Conservation (phyloP, 2,329 filamentous ascomycete species). For the Xenoacremonium recifei region DNA sequence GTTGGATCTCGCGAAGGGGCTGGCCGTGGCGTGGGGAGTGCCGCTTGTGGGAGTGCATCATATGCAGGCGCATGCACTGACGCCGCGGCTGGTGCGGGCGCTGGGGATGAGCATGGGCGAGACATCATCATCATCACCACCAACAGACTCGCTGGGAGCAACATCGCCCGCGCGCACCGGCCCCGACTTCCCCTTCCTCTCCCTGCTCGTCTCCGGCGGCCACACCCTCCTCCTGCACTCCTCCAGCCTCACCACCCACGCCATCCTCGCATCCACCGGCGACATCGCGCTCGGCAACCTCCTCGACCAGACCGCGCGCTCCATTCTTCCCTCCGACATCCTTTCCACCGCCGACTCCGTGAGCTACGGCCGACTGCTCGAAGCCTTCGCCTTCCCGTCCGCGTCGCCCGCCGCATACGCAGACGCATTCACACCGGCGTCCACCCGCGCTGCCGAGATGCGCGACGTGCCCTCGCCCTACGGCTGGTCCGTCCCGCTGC, state of each 20-base stretch:
- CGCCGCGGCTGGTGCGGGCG: conserved; percentile 72
- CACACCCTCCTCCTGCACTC: conserved; percentile 87
- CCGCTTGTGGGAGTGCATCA: conserved; percentile 88
- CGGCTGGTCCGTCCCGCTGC: conserved; percentile 67
- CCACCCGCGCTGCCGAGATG: conserved; percentile 57
- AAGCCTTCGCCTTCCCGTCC: conserved; percentile 71
- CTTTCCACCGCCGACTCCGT: conserved; percentile 57
- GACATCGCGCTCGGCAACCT: conserved; percentile 89
- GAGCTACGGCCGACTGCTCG: conserved; percentile 79
- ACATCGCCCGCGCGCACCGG: conserved; percentile 5
- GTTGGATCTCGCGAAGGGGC: conserved; percentile 80
- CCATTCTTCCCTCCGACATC: conserved; percentile 63
- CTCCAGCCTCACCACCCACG: conserved; percentile 63
- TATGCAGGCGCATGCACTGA: conserved; percentile 96
- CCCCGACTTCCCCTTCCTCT: conserved; percentile 79
- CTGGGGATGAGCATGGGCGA: conserved; percentile 39
- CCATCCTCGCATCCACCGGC: conserved; percentile 67
- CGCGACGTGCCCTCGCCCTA: conserved; percentile 37
- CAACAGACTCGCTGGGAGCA: not conserved
- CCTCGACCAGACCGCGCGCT: conserved; percentile 82
- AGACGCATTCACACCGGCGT: conserved; percentile 56
- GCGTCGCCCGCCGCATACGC: conserved; percentile 27
- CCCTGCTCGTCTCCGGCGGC: conserved; percentile 85
- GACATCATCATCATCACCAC: not conserved
- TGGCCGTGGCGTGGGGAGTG: conserved; percentile 78